Base-by-base conservation (phyloP, 352 stramenopile genomes). In the Pythium sp. region DNA sequence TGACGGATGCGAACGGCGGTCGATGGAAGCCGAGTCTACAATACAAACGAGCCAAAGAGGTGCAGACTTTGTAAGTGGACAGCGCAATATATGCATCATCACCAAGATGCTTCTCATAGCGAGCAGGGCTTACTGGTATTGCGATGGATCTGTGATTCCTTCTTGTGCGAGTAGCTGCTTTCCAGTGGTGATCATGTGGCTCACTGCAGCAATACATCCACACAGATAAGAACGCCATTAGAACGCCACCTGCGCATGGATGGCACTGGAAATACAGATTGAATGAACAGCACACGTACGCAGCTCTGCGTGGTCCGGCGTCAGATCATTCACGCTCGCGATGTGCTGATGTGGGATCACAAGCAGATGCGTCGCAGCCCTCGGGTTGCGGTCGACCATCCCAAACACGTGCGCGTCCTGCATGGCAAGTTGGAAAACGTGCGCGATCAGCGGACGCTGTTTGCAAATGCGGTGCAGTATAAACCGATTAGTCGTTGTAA, bases 11-110 rank as follows among this genome's bases (percentile, higher is more conserved):
- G 65, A 92, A 93, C 34, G 80, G 83, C 22, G 81, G 80, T 15
- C 76, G 79, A 59, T 93, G 85, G 71, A 93, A 93, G 38, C 85
- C 85, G 36, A 93, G 70, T 65, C 85, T 93, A 26, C 22, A 32
- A 32, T 32, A 32, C 30, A 32, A 58, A n/a, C 7, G 24, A 20
- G 15, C 4, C 9, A 18, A 24, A 59, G 43, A 51, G 43, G 18
- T 22, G 43, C 43, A 51, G 43, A 51, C 22, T 51, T 51, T 51
- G 28, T 59, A 20, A 59, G 28, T 20, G 54, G 15, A 24, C 5
- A 58, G 53, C 41, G 9, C 34, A 41, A 41, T 12, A 11, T 15
- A 51, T 51, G n/a, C 11, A 30, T 20, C 15, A 5, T 20, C 28
- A 7, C 15, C 18, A 34, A 7, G 26, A 2, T 46, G 11, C 30